Percentiles rank a stretch among this genome's conserved stretches.
Evolutionary conservation across 225 moss, liverwort and hornwort species (phyloP).

Genomic region (Rhytidiadelphus loreus): DNA sequence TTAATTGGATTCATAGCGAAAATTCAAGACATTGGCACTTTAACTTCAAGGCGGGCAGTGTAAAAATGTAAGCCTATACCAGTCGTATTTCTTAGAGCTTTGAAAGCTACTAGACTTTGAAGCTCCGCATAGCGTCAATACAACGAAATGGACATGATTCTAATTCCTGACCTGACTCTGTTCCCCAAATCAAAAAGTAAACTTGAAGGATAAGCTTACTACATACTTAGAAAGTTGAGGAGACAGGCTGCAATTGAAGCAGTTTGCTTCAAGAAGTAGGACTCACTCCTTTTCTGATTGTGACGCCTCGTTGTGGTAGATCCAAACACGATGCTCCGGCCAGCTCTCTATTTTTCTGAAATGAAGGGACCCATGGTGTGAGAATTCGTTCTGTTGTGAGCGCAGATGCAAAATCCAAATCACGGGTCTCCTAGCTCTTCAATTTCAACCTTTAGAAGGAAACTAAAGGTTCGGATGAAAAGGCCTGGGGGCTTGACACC

Average conservation of each 20-base stretch:
- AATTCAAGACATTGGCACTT: not conserved
- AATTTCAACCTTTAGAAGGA: not conserved
- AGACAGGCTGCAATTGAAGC: not conserved
- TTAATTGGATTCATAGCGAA: not conserved
- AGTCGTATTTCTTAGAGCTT: not conserved
- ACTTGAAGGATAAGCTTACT: not conserved
- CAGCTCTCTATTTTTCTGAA: not conserved
- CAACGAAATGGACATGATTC: not conserved
- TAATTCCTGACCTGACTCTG: not conserved
- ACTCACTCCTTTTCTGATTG: not conserved
- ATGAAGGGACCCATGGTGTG: not conserved
- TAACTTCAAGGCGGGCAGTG: not conserved
- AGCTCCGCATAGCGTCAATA: too few species aligned
- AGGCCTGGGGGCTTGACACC: not conserved
- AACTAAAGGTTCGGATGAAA: not conserved
- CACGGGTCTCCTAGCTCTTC: too few species aligned
- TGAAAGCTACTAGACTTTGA: not conserved
- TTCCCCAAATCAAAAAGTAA: not conserved
- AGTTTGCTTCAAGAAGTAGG: not conserved
- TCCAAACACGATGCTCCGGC: not conserved
- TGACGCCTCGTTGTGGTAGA: too few species aligned
- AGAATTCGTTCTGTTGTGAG: not conserved
- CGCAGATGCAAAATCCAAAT: not conserved
- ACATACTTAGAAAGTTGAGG: not conserved
- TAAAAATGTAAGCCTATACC: not conserved